Evolutionary conservation across 2,329 filamentous ascomycete genomes (phyloP), one percentile per base, ranked within the genome.

Genomic region (Lojkania enalia): DNA sequence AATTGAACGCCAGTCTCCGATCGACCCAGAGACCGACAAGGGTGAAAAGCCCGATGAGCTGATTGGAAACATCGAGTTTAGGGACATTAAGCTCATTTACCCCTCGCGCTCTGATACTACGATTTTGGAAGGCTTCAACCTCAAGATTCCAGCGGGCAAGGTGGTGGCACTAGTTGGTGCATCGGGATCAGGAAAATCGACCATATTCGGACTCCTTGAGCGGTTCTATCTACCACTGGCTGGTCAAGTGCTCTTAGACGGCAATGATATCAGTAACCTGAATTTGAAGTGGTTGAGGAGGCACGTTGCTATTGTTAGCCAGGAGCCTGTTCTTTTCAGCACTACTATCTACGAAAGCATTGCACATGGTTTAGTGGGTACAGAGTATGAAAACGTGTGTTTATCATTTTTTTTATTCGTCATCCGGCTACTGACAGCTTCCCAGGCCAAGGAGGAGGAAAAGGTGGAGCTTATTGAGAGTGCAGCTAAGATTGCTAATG

Each of bases 171-270:
- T 99, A 5, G 94, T 99, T 4, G 94, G 94, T 46, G 89, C 92
- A 0, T 97, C 92, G 9, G 94, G 92, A 9, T 95, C 88, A 29
- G 94, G 94, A 36, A 99, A 97, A 73, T 92, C 87, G 60, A 97
- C 94, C 0, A 91, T 97, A 50, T 87, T 97, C 20, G 92, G 92
- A 11, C 77, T 99, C 15, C 84, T 97, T 1, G 92, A 97, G 71
- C 83, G 94, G 14, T 97, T 97, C 69, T 99, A 99, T 67, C 84
- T 91, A 45, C 92, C 92, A 0, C 88, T 96, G 23, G 81, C 81
- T 20, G 94, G 94, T 16, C 73, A 80, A 15, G 84, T 97, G 79
- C 85, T 47, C 15, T 75, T 99, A 9, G 94, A 97, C 64, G 92
- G 88, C 5, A 83, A 86, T 55, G 87, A 95, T 64, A 84, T 96